Conservation (phyloP, 257 asterid genomes). For the Handroanthus guayacan region DNA sequence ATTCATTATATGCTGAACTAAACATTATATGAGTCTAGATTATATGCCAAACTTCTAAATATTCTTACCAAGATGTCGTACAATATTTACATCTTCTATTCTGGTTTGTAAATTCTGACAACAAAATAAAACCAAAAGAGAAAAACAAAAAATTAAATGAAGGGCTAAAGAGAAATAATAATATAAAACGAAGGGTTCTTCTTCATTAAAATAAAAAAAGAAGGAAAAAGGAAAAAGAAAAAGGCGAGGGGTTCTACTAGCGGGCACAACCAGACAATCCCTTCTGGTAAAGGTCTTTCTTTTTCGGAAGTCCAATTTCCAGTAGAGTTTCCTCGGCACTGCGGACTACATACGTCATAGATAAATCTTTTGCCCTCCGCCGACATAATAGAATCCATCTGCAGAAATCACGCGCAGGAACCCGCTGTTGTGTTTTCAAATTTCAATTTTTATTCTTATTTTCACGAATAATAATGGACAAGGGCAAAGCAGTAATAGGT, state of each 20-base stretch:
- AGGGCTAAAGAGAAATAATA: too few relatives aligned
- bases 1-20: too few relatives aligned
- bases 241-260: not conserved
- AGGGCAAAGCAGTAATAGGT: conserved; percentile 66
- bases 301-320: not conserved
- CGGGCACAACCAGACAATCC: conserved; percentile 8
- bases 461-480: conserved; percentile 52
- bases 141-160: too few relatives aligned
- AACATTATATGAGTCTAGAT: too few relatives aligned
- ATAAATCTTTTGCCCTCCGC: conserved; percentile 3
- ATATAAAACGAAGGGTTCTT: not conserved
- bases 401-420: not conserved
- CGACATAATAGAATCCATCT: not conserved
- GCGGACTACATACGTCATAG: not conserved
- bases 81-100: too few relatives aligned
- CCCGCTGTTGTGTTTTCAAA: not conserved
- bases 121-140: too few relatives aligned
- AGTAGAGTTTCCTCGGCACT: not conserved
- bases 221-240: not conserved
- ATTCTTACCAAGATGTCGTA: too few relatives aligned
- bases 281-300: not conserved
- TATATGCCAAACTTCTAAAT: too few relatives aligned
- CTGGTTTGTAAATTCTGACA: too few relatives aligned
- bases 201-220: not conserved
- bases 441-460: not conserved